Evolutionary conservation across 768 basidiomycete species (phyloP), one percentile per base, ranked within the genome.

Genomic region (Termitomyces sp.): DNA sequence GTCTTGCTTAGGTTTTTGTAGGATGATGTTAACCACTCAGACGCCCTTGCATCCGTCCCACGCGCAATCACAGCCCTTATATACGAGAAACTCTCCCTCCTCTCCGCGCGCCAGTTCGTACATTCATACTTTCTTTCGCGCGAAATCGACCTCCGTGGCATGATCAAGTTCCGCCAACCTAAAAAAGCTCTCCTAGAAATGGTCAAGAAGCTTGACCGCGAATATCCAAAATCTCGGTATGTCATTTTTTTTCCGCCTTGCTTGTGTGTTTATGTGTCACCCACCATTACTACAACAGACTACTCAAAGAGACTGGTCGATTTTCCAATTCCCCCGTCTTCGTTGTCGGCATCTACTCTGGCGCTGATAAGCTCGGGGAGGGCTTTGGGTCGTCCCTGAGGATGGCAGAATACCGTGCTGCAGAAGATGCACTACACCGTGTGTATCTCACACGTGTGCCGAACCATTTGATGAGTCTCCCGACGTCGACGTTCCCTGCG

Each of bases 391-490:
- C 85, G 63, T 94, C 92, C 3, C 74, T 98, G 55, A 87, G 84
- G 70, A 98, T 98, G 96, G 94, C 94, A 16, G 94, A 98, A 72
- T 95, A 83, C 73, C 79, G 96, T 57, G 94, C 92, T 16, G 89
- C 90, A 9, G 92, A 96, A 72, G 92, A 94, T 64, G 83, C 92
- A 0, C 76, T 95, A 26, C 83, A 87, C 60, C 80, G 92, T 44
- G 76, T 94, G 22, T 95, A 93, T 72, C 82, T 95, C 58, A 92
- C 91, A 11, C 81, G 80, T 61, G 84, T 84, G 52, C 91, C 91
- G 6, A 74, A 85, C 52, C 79, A 92, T 56, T 71, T 81, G 38
- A 63, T 92, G 46, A 81, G 84, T 53, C 74, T 93, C 43, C 92
- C 92, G 7, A 84, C 89, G 5, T 81, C 82, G 45, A 88, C 92